Evolutionary conservation across 257 asterid species (phyloP), one percentile per base, ranked within the genome.

Genomic region (Avicennia marina): DNA sequence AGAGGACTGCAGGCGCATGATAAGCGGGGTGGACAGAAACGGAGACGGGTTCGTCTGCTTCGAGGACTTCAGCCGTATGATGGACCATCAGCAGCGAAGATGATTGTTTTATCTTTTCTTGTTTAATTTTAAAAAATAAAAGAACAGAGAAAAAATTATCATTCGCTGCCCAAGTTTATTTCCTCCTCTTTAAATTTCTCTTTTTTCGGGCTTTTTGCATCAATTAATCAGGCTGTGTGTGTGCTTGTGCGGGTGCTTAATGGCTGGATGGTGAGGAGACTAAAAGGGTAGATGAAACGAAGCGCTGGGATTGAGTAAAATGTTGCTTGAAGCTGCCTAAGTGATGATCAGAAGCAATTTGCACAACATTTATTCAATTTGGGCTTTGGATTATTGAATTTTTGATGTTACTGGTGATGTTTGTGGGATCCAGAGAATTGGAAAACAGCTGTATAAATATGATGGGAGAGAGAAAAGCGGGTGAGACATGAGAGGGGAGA

Each of bases 41-140:
- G 89, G 94, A 8, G 98, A 80, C 29, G 96, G 96, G n/a, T 86
- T 84, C 73, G 98, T 90, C 11, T 84, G 96, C 78, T 84, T 84
- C 66, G 93, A 80, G 59, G 97, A 89, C 70, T 89, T 89, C 38
- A 32, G 79, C 16, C 83, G 71, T 58, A 83, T 89, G 97, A 89
- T 89, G 97, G 91, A 72, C 21, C 81, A 34, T 50, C 87, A 70
- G 56, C 68, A 43, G 55, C 82, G 72, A 62, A 26, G 79, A 70
- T 78, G 61, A 71, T 8, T 29, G 0, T 29, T 29, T 52, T 13
- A 36, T 3, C 16, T 34, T 25, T 38, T 52, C 51, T 66, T 43
- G 10, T 46, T 33, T 22, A 16, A 57, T 57, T 49, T 7, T 32
- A n/a, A n/a, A 55, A 67, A 64, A 44, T 24, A 56, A 50, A 32